A percentile compares a stretch with the other conserved stretches of the same genome.
These are phyloP conservation scores for Ustilago trichophora DNA, from an alignment of 1,284 basidiomycete genomes.

Conservation along the genomic window DNA sequence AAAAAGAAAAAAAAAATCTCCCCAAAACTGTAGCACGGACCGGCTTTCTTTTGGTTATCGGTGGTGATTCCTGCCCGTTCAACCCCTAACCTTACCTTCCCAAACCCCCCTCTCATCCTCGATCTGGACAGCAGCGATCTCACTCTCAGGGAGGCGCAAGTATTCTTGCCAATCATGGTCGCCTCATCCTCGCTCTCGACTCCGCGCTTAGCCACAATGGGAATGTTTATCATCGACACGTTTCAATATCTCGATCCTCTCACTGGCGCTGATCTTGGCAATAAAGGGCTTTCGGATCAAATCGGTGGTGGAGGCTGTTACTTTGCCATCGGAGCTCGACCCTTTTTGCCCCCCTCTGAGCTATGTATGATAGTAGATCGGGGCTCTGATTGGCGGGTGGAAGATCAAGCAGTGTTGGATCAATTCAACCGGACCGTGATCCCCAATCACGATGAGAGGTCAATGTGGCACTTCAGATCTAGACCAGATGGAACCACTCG, in stretches of 20 bases:
- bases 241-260: slow-evolving; percentile 34
- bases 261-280: slow-evolving; percentile 28
- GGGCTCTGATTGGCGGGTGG: slow-evolving; percentile 78
- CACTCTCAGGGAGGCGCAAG: too few species aligned
- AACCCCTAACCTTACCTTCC: too few species aligned
- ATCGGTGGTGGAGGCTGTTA: slow-evolving; percentile 87
- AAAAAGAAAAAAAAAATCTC: too few species aligned
- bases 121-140: too few species aligned
- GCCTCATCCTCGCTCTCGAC: not conserved
- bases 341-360: slow-evolving; percentile 71
- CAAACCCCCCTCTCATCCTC: too few species aligned
- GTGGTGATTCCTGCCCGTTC: too few species aligned
- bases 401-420: slow-evolving; percentile 73
- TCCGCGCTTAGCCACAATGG: slow-evolving; percentile 36
- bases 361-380: slow-evolving; percentile 79
- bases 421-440: slow-evolving; percentile 72
- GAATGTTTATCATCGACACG: slow-evolving; percentile 57
- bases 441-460: too few species aligned
- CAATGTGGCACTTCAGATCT: slow-evolving; percentile 81
- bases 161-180: too few species aligned
- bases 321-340: slow-evolving; percentile 76
- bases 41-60: too few species aligned
- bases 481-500: slow-evolving; percentile 74
- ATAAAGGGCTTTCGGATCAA: slow-evolving; percentile 68
- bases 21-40: too few species aligned